Evolutionary conservation across 805 yeast genomes (phyloP).

Genomic region (Lipomyces yamadae): DNA sequence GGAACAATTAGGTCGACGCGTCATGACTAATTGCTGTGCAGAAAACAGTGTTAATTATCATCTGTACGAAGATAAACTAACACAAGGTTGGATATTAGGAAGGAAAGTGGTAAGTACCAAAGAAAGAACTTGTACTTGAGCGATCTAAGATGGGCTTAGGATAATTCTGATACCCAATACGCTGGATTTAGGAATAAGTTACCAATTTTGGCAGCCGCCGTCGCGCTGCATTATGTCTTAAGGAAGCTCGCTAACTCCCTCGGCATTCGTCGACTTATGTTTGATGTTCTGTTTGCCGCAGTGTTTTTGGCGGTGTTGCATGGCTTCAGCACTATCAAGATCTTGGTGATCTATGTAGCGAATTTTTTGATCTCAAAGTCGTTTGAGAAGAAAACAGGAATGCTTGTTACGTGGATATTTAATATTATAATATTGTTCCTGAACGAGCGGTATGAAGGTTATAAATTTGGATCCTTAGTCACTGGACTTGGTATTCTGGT

Average conservation of each 20-base stretch:
- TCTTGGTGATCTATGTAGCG: conserved; percentile 61
- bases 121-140: not conserved
- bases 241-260: conserved; percentile 49
- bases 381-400: conserved; percentile 21
- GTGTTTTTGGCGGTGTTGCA: conserved; percentile 73
- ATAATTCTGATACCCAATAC: conserved; percentile 90
- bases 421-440: conserved; percentile 78
- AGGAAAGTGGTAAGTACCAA: conserved; percentile 60
- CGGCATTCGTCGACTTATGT: conserved; percentile 52
- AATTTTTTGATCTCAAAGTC: conserved; percentile 57
- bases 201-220: conserved; percentile 60
- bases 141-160: conserved; percentile 45
- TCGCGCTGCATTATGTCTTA: conserved; percentile 57
- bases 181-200: conserved; percentile 84
- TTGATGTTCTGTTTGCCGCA: conserved; percentile 75
- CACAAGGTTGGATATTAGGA: conserved; percentile 89
- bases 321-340: conserved; percentile 72
- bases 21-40: conserved; percentile 26
- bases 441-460: conserved; percentile 68
- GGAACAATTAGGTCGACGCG: not conserved
- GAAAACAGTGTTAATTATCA: conserved; percentile 75
- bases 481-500: conserved; percentile 52
- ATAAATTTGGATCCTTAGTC: conserved; percentile 54
- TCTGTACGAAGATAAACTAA: conserved; percentile 61
- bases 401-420: conserved; percentile 67